Evolutionary conservation across 345 rosid genomes (phyloP).

Genomic region (Microthlaspi erraticum): DNA sequence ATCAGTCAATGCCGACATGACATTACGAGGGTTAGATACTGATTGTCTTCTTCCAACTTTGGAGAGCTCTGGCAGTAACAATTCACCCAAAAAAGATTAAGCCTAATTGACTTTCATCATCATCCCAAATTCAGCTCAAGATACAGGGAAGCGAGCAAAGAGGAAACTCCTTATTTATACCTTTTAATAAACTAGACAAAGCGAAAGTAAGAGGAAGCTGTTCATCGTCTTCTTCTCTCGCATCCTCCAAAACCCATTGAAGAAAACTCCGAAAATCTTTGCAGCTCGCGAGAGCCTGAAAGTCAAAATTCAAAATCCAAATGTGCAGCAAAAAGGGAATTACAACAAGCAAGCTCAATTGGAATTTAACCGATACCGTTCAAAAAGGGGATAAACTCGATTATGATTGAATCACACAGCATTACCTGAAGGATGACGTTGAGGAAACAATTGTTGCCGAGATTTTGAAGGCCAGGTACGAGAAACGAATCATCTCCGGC

Average conservation of each 20-base stretch:
- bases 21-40: conserved; percentile 63
- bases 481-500: conserved; percentile 42
- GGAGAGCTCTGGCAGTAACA: conserved; percentile 51
- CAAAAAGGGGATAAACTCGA: no score
- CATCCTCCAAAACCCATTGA: conserved; percentile 59
- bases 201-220: conserved; percentile 66
- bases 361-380: no score
- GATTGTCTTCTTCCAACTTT: conserved; percentile 46
- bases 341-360: not conserved
- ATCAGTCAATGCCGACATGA: conserved; percentile 71
- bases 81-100: not conserved
- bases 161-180: conserved; percentile 30
- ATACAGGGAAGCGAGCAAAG: not conserved
- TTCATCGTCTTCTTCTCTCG: conserved; percentile 52
- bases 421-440: conserved; percentile 85
- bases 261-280: conserved; percentile 66
- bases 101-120: not conserved
- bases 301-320: conserved; percentile 12
- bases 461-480: conserved; percentile 83
- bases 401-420: no score
- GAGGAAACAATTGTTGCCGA: conserved; percentile 83
- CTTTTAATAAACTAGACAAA: conserved; percentile 65
- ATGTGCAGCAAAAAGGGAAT: not conserved
- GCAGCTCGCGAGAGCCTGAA: conserved; percentile 84
- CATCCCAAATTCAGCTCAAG: not conserved